Percentiles rank a stretch among this genome's conserved stretches.
phyloP scores from a whole-genome alignment of 2,329 filamentous ascomycete species.

The Fusarium sp. region DNA sequence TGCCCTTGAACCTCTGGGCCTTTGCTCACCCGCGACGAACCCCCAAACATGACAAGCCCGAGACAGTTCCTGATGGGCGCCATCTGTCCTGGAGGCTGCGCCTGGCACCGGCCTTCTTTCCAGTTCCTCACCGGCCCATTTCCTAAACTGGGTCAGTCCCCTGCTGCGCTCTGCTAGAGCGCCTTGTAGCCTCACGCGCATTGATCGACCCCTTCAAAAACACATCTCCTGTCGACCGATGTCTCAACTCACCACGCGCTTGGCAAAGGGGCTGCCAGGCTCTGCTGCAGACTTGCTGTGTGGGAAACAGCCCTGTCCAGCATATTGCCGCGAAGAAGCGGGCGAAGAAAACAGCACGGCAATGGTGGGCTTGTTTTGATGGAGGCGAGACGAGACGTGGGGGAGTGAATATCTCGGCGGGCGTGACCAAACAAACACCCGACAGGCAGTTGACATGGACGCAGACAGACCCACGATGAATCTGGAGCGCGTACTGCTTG shows the following conservation, averaged over 20 bases:
- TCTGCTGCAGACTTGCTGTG: conserved; percentile 27
- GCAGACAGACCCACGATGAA: conserved; percentile 1
- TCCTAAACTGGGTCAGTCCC: neutral
- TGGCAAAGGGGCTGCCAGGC: conserved; percentile 30
- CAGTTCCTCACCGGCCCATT: conserved; percentile 1
- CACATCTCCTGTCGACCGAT: conserved; percentile 21
- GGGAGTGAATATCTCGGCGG: neutral
- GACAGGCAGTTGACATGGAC: neutral
- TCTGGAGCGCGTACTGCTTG: neutral
- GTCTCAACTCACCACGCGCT: conserved; percentile 34
- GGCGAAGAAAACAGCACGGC: conserved; percentile 20
- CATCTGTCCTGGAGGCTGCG: conserved; percentile 13
- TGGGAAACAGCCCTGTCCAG: conserved; percentile 17
- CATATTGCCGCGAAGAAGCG: conserved; percentile 15
- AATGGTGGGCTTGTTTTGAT: neutral
- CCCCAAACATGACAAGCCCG: neutral
- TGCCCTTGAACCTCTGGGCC: neutral
- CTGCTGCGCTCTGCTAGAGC: conserved; percentile 4
- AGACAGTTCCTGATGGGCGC: neutral
- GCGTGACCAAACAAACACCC: neutral
- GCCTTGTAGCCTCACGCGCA: conserved; percentile 8
- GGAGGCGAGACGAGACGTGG: neutral
- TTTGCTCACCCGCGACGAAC: neutral
- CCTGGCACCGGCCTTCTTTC: conserved; percentile 10
- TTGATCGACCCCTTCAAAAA: conserved; percentile 34